Evolutionary conservation across 768 basidiomycete species (phyloP), one percentile per base, ranked within the genome.

Genomic region (Termitomyces sp.): DNA sequence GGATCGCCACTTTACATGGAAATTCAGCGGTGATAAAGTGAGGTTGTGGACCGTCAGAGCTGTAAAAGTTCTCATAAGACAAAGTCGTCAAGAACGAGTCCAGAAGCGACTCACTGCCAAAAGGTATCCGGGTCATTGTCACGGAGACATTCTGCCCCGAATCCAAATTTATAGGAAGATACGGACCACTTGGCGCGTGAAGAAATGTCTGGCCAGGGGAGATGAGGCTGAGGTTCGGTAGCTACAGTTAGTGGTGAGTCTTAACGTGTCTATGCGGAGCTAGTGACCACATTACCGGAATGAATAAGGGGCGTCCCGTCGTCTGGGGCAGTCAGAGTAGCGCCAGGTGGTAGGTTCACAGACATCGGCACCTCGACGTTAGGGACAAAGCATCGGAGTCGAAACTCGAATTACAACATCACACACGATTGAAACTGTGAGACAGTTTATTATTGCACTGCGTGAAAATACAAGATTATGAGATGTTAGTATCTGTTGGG

Each of bases 21-120:
- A 99, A 99, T 67, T 95, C 90, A 49, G 97, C 78, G 0, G 94
- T 96, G 64, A 98, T 91, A 60, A 90, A 90, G 73, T 99, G 96
- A 2, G 97, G 97, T 65, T 98, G 97, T 2, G 95, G 93, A 2
- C 97, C 97, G 67, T 98, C 97, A 3, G 88, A 88, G 68, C 90
- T 92, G 21, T 40, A 56, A 7, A 30, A 52, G 10, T 7, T n/a
- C 28, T 32, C 19, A 30, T n/a, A 32, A 49, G 11, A 30, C 30
- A 14, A 35, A 28, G 5, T 23, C 8, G 30, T 30, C 46, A 17
- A 42, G 17, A n/a, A 52, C 50, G 44, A 50, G 34, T 34, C 5
- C 25, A 37, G n/a, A 40, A 12, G 23, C 7, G 21, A 79, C 93
- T 70, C 70, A 98, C 95, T 98, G 97, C 97, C 97, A 98, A 68